Evolutionary conservation across 805 yeast genomes (phyloP), one percentile per base, ranked within the genome.

Genomic region (Myxozyma melibiosi): DNA sequence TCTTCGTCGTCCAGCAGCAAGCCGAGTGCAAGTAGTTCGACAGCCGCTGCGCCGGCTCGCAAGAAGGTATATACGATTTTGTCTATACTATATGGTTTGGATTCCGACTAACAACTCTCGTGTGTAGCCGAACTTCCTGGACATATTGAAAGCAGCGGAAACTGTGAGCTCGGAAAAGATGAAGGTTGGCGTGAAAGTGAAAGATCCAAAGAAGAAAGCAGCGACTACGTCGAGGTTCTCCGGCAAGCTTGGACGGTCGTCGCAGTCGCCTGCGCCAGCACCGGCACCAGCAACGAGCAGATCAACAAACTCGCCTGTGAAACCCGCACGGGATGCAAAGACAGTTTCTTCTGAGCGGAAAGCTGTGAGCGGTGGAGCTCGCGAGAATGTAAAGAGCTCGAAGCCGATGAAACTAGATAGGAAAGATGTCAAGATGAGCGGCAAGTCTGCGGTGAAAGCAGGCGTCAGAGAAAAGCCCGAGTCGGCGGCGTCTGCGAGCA

Each of bases 61-160:
- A 35, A 39, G 27, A 38, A 31, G 43, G 53, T 28, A 34, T 39
- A 18, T 25, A n/a, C 16, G 6, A 30, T 30, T 30, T 7, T 30
- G 6, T 30, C 11, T 7, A 6, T 11, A 30, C 11, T 6, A 6
- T 7, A 7, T 7, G 33, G 11, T 30, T 4, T 27, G 25, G 5
- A 30, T 34, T n/a, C 4, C 2, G 18, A 34, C 41, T 34, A 34
- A 45, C 31, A 2, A 7, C 14, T 22, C 18, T 2, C 2, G 3
- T 22, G 18, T 2, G 13, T 18, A 53, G 67, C 70, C 85, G 68
- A 81, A 83, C 16, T 86, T 85, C 67, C 78, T 78, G 53, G 88
- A 87, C 42, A 75, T 86, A 51, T 82, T 86, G 87, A 81, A 81
- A 66, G 81, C 82, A 67, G 94, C 92, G 0, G 79, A 79, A 13